Evolutionary conservation across 1,284 basidiomycete genomes (phyloP), one percentile per base, ranked within the genome.

Genomic region (Puccinia hordei): DNA sequence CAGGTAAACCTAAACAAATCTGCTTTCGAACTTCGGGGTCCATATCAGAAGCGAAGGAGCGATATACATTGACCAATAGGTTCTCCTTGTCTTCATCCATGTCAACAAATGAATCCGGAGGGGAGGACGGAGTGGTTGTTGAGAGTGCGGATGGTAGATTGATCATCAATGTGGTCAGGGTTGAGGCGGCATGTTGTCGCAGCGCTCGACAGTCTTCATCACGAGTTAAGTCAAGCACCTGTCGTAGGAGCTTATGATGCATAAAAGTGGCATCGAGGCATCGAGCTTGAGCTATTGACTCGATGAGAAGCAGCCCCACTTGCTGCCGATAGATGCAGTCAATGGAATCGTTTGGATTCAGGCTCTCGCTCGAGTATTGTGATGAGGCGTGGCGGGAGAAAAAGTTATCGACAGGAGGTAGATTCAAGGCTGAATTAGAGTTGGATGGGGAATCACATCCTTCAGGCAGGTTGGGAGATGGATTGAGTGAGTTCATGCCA

Each of bases 11-110:
- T 24, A 77, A 27, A 57, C 75, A 77, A 22, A 63, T 53, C 59
- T 77, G 75, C 66, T 77, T 77, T 24, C 75, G 75, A 33, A 77
- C 63, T 68, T 51, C 61, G 30, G 49, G 49, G 49, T 77, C 63
- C 24, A 51, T 30, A 33, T 77, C 75, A 13, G 46, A 68, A 41
- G 75, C 41, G 30, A 77, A 55, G 19, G 41, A 53, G 27, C 49
- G 44, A n/a, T 51, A 77, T 30, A n/a, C 49, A 15, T 66, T 33
- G 19, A 77, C n/a, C 3, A 77, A 22, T 19, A 33, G 46, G 22
- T 41, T 53, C 35, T 77, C 75, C 24, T 15, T 35, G 38, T 77
- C 46, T 55, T 38, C n/a, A 46, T 75, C 59, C 30, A 73, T 51
- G 17, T 51, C 30, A 13, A 35, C 53, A 17, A 38, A 38, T 22